Conservation (phyloP, 108 stramenopile species). For the Nitzschia sp. region DNA sequence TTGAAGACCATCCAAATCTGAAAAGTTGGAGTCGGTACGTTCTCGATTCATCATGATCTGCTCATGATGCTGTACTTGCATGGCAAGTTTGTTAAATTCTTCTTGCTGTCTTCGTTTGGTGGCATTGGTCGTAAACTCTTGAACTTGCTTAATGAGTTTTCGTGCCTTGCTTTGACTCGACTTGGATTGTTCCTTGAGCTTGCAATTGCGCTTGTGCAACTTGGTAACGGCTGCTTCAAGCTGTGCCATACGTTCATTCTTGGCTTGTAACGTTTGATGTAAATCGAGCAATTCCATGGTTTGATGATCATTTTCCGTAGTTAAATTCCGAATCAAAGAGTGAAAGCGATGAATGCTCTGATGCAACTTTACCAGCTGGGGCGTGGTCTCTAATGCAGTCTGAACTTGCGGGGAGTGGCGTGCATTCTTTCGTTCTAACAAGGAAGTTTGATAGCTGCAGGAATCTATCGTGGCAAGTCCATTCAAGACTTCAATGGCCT, state of each 20-base stretch:
- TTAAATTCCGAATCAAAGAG: slow-evolving; percentile 32
- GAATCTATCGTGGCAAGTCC: slow-evolving; percentile 36
- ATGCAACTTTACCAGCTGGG: slow-evolving; percentile 19
- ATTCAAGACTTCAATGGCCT: slow-evolving; percentile 15
- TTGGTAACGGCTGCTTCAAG: slow-evolving; percentile 33
- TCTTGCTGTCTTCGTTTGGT: slow-evolving; percentile 6
- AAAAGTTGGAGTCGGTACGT: slow-evolving; percentile 27
- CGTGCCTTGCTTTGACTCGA: slow-evolving; percentile 4
- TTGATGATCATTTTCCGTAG: slow-evolving; percentile 35
- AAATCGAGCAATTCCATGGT: slow-evolving; percentile 22
- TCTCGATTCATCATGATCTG: slow-evolving; percentile 13
- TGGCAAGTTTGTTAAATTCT: slow-evolving; percentile 6
- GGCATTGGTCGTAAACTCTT: neutral
- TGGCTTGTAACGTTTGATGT: slow-evolving; percentile 6
- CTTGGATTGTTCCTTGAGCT: slow-evolving; percentile 32
- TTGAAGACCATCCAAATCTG: slow-evolving; percentile 26
- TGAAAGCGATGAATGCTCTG: slow-evolving; percentile 42
- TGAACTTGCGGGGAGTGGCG: neutral
- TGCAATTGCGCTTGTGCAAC: slow-evolving; percentile 33
- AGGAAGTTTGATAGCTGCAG: slow-evolving; percentile 21
- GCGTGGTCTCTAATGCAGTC: neutral
- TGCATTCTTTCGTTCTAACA: slow-evolving; percentile 17
- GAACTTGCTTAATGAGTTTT: slow-evolving; percentile 10
- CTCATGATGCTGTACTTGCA: slow-evolving; percentile 11
- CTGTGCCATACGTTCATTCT: slow-evolving; percentile 14